These are phyloP conservation scores for Schizosaccharomyces japonicus DNA, from an alignment of 805 yeast genomes.

Conservation along the genomic window DNA sequence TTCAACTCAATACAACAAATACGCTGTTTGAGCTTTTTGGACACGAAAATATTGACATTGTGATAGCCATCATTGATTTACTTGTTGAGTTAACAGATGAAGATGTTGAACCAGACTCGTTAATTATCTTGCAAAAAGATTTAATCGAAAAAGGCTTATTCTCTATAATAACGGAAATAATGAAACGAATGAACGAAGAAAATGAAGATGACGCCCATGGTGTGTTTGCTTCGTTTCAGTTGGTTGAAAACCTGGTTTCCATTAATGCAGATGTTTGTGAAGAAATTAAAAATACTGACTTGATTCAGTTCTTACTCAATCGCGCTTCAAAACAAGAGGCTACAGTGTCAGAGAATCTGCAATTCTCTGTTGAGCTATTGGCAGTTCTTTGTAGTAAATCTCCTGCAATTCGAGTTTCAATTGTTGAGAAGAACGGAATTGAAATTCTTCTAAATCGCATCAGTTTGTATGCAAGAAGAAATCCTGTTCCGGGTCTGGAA, in stretches of 20 bases:
- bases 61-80: conserved; percentile 9
- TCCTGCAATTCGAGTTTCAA: background rate
- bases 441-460: conserved; percentile 9
- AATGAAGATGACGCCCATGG: conserved; percentile 10
- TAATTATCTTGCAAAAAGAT: background rate
- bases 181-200: conserved; percentile 9
- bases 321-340: conserved; percentile 9
- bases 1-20: conserved; percentile 7
- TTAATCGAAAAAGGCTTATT: conserved; percentile 6
- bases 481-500: conserved; percentile 9
- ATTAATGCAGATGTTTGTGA: background rate
- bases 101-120: conserved; percentile 7
- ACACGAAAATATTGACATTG: conserved; percentile 12
- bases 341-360: conserved; percentile 10
- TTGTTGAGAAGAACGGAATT: conserved; percentile 8
- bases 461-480: conserved; percentile 8
- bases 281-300: conserved; percentile 7
- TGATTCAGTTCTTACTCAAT: conserved; percentile 10
- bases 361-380: conserved; percentile 11
- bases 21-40: conserved; percentile 6
- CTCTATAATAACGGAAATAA: conserved; percentile 6
- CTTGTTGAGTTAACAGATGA: conserved; percentile 11
- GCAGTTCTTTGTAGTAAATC: conserved; percentile 11
- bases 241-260: conserved; percentile 10
- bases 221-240: conserved; percentile 9